phyloP scores from a whole-genome alignment of 805 yeast species.

The Teunomyces panamensis region DNA sequence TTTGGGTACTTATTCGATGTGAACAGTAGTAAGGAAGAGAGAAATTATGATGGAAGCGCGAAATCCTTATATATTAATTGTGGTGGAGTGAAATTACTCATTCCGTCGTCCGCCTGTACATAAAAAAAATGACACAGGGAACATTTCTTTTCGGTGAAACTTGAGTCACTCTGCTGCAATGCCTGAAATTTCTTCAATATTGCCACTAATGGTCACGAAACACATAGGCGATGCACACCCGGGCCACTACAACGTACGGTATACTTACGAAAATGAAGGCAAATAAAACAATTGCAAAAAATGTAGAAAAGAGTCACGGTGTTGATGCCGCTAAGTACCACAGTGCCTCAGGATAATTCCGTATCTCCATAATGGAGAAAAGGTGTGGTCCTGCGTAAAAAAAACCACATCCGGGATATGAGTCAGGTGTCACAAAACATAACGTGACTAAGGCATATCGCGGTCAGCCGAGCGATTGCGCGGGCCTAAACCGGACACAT shows the following conservation, averaged over 20 bases:
- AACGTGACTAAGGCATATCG: constrained; percentile 1
- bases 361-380: not conserved
- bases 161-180: not conserved
- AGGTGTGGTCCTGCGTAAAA: not conserved
- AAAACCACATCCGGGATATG: not conserved
- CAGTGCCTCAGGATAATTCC: not conserved
- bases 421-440: constrained; percentile 3
- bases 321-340: not conserved
- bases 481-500: constrained; percentile 1
- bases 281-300: too few species aligned
- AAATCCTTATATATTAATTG: not conserved
- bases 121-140: not conserved
- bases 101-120: constrained; percentile 1
- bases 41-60: not conserved
- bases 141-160: not conserved
- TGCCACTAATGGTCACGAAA: not conserved
- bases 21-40: not conserved
- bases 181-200: not conserved
- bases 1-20: not conserved
- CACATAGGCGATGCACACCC: not conserved
- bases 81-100: constrained; percentile 2
- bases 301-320: too few species aligned
- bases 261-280: not conserved
- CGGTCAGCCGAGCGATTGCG: not conserved
- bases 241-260: not conserved